Evolutionary conservation across 352 stramenopile genomes (phyloP), one percentile per base, ranked within the genome.

Genomic region (Phytophthora pisi): DNA sequence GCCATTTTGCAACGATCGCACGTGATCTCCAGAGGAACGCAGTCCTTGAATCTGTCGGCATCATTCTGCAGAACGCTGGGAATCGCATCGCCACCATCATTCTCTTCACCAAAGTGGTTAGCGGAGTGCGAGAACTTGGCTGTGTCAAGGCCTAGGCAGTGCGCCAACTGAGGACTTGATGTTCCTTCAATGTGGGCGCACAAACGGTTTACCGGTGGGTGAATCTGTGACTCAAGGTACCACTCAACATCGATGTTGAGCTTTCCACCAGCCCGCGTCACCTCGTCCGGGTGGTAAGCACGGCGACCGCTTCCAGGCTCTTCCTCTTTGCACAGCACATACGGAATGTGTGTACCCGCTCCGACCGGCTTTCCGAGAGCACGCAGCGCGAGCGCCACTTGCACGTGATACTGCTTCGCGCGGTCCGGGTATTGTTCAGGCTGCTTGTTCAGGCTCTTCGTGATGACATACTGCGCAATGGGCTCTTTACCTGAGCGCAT

Each of bases 401-500:
- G 92, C 2, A 99, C 90, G 76, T 99, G 98, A 61, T 93, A 91
- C 71, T 99, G 93, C 61, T 95, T 96, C 55, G 98, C 98, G 18
- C 86, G 89, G 86, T 99, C 97, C 4, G 97, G 96, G 65, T 98
- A 98, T 63, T 99, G 95, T 70, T 99, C 97, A 5, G 98, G 97
- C 61, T 97, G 91, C 70, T 99, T 99, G 89, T 99, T 99, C 23
- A 99, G 82, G 31, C 96, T 98, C 82, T 99, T 99, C 15, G 98
- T 99, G 68, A 99, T 99, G 20, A 99, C 89, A 75, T 98, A 99
- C 79, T 99, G 96, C 42, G 98, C 91, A 31, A 99, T 84, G 4
- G 90, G 83, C 36, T 99, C 81, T 11, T 98, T 88, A n/a, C 90
- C 93, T 2, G 82, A 90, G n/a, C 97, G 86, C 88, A 99, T 98